phyloP scores from a whole-genome alignment of 176 grass and related monocot species.

The Oryza meridionalis region DNA sequence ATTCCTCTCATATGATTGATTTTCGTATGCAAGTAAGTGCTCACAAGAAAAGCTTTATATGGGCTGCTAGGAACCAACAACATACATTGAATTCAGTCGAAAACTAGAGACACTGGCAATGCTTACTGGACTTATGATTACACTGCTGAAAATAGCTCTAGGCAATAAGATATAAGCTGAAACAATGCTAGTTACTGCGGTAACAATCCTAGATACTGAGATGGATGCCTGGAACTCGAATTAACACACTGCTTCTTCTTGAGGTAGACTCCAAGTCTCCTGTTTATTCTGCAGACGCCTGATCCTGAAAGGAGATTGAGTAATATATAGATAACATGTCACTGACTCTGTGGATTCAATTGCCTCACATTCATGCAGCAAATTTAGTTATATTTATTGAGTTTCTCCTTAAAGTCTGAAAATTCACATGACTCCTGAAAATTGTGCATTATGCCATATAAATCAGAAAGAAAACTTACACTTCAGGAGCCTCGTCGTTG shows the following conservation, averaged over 20 bases:
- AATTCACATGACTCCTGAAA: not conserved
- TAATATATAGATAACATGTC: not conserved
- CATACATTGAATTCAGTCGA: conserved; percentile 13
- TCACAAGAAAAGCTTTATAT: not conserved
- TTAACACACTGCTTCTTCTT: not conserved
- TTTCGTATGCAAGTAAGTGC: conserved; percentile 2
- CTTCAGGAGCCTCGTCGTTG: not conserved
- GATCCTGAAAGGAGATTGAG: conserved; percentile 36
- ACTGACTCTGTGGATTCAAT: not conserved
- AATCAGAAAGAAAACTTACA: conserved; percentile 37
- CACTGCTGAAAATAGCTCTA: conserved; percentile 38
- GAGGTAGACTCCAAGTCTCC: conserved; percentile 14
- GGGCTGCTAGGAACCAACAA: not conserved
- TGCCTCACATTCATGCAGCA: not conserved
- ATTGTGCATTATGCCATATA: not conserved
- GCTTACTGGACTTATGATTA: conserved; percentile 27
- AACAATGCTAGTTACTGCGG: conserved; percentile 2
- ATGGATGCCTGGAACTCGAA: not conserved
- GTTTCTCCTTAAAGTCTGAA: not conserved
- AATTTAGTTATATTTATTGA: not conserved
- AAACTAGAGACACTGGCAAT: not conserved
- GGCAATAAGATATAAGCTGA: conserved; percentile 18
- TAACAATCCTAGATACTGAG: conserved; percentile 2
- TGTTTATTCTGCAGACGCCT: conserved; percentile 11
- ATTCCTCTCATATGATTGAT: not conserved